A percentile compares a stretch with the other conserved stretches of the same genome.
These are phyloP conservation scores for Exophiala dermatitidis DNA, from an alignment of 2,329 filamentous ascomycete species.

Conservation along the genomic window DNA sequence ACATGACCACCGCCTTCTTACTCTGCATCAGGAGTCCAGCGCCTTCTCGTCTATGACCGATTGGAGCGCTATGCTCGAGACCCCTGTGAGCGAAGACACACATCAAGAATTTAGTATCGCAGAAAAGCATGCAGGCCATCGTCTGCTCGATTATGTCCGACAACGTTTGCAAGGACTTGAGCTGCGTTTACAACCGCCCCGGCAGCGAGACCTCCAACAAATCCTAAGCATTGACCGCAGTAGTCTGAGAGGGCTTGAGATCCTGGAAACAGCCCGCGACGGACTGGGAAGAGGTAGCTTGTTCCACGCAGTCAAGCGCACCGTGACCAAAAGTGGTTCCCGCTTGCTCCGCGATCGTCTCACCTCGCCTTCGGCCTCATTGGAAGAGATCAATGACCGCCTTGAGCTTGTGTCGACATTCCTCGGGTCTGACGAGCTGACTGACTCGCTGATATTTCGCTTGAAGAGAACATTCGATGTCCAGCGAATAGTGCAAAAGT, in stretches of 20 bases:
- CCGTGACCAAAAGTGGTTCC: constrained; percentile 84
- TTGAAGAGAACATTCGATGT: constrained; percentile 75
- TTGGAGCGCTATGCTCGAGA: constrained; percentile 74
- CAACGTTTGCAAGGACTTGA: constrained; percentile 68
- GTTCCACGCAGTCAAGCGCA: constrained; percentile 79
- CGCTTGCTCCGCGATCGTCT: constrained; percentile 77
- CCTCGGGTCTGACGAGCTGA: constrained; percentile 57
- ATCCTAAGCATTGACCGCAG: constrained; percentile 90
- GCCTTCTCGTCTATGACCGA: constrained; percentile 48
- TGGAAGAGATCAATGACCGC: constrained; percentile 67
- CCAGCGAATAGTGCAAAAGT: constrained; percentile 85
- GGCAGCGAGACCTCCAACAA: constrained; percentile 64
- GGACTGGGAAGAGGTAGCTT: constrained; percentile 73
- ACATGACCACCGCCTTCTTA: constrained; percentile 68
- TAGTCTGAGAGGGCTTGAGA: constrained; percentile 80
- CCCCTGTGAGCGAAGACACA: constrained; percentile 52
- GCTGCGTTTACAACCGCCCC: constrained; percentile 76
- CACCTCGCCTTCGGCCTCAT: constrained; percentile 80
- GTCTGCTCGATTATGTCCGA: constrained; percentile 77
- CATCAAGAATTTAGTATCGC: constrained; percentile 53
- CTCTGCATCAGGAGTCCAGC: constrained; percentile 53
- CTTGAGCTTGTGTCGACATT: constrained; percentile 77
- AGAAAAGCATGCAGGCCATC: constrained; percentile 70
- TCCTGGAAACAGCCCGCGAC: constrained; percentile 78
- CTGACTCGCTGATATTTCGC: constrained; percentile 61